phyloP scores from a whole-genome alignment of 768 basidiomycete genomes.

The Mycena chlorophos region DNA sequence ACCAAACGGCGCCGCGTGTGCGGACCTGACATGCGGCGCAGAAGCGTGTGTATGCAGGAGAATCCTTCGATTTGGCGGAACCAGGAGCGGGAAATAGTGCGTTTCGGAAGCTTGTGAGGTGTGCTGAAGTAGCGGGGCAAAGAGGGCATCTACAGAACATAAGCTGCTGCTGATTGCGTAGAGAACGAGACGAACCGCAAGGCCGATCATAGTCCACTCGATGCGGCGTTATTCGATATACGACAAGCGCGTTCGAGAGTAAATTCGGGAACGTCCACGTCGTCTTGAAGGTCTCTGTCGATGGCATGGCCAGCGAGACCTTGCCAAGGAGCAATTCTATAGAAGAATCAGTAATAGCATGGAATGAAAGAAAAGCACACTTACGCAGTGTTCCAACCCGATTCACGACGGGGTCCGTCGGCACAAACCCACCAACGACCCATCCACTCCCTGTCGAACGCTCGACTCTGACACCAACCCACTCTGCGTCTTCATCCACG shows the following conservation, averaged over 20 bases:
- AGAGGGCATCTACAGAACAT: constrained; percentile 43
- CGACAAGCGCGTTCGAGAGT: constrained; percentile 60
- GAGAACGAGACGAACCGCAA: constrained; percentile 33
- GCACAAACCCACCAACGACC: constrained; percentile 58
- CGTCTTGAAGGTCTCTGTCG: constrained; percentile 38
- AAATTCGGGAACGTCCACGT: constrained; percentile 55
- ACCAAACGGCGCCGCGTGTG: constrained; percentile 30
- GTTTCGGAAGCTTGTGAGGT: constrained; percentile 59
- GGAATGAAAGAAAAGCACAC: constrained; percentile 24
- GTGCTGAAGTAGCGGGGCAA: constrained; percentile 70
- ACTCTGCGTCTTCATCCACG: constrained; percentile 31
- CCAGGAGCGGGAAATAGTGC: constrained; percentile 61
- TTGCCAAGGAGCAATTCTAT: constrained; percentile 43
- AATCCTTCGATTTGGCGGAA: constrained; percentile 36
- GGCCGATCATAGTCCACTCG: constrained; percentile 18
- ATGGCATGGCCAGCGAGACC: constrained; percentile 36
- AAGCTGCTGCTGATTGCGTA: constrained; percentile 1
- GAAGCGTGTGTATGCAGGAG: constrained; percentile 69
- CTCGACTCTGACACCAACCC: constrained; percentile 57
- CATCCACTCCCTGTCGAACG: constrained; percentile 56
- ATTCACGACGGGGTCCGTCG: constrained; percentile 31
- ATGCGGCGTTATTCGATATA: constrained; percentile 55
- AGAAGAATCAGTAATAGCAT: constrained; percentile 10
- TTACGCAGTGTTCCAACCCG: constrained; percentile 46
- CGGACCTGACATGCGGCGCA: constrained; percentile 63